Conservation (phyloP, 495 filamentous ascomycete species). For the Trichoderma erinaceum region DNA sequence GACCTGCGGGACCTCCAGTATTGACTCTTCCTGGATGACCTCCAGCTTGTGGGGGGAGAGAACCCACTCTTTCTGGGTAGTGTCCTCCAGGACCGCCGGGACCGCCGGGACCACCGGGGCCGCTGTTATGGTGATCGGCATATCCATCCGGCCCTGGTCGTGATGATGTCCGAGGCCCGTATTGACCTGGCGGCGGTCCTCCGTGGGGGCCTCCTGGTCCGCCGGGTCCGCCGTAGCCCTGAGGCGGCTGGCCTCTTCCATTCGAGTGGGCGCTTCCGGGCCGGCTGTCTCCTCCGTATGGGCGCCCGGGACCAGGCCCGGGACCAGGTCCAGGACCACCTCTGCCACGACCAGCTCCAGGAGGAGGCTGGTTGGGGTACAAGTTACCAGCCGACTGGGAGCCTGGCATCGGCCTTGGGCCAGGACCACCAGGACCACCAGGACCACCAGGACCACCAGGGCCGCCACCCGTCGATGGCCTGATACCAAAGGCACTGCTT, state of each 20-base stretch:
- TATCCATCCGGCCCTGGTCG: not conserved
- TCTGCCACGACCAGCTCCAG: conserved; percentile 23
- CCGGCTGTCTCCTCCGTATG: not conserved
- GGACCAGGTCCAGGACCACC: conserved; percentile 23
- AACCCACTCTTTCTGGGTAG: not conserved
- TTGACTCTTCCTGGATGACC: not conserved
- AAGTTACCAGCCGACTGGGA: conserved; percentile 25
- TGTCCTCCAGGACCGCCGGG: conserved; percentile 3
- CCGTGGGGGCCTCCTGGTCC: not conserved
- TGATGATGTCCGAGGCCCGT: not conserved
- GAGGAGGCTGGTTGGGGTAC: conserved; percentile 9
- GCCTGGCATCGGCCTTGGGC: conserved; percentile 18
- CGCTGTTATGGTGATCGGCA: not conserved
- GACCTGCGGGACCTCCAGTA: not conserved
- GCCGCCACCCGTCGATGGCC: conserved; percentile 15
- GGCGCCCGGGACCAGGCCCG: not conserved
- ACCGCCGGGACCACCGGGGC: not conserved
- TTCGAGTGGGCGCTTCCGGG: conserved; percentile 3
- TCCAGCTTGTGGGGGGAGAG: not conserved
- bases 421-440: too few relatives aligned
- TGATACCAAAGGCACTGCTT: conserved; percentile 62
- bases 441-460: too few relatives aligned
- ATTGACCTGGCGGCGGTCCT: not conserved
- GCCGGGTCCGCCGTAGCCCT: conserved; percentile 1
- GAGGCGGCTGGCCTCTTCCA: not conserved